Evolutionary conservation across 2,329 filamentous ascomycete genomes (phyloP).

Genomic region (Claviceps sorghi): DNA sequence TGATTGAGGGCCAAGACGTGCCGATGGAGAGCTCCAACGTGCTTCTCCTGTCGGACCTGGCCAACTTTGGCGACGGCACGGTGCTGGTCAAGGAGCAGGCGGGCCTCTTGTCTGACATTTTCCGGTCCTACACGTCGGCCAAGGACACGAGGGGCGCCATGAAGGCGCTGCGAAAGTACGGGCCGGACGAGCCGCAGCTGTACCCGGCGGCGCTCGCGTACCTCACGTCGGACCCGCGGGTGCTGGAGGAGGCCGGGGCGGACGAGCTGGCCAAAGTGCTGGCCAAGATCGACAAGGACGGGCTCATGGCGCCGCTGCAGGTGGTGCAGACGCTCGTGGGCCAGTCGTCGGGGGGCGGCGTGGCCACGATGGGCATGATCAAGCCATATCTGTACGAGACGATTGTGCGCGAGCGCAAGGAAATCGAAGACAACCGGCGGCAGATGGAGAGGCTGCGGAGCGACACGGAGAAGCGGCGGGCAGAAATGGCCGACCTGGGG

Average conservation of each 20-base stretch:
- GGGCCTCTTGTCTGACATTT: constrained; percentile 84
- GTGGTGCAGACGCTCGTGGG: constrained; percentile 82
- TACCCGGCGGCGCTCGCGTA: constrained; percentile 89
- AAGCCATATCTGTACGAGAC: constrained; percentile 83
- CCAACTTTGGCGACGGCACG: constrained; percentile 78
- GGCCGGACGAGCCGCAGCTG: constrained; percentile 74
- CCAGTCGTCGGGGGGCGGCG: constrained; percentile 34
- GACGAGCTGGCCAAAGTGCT: constrained; percentile 72
- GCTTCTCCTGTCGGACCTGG: constrained; percentile 78
- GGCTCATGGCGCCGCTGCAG: constrained; percentile 88
- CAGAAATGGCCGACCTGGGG: constrained; percentile 63
- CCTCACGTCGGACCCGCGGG: constrained; percentile 69
- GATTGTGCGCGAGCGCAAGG: constrained; percentile 73
- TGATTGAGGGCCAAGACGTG: constrained; percentile 68
- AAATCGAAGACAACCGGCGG: constrained; percentile 66
- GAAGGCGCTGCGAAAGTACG: constrained; percentile 80
- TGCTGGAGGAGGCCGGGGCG: constrained; percentile 70
- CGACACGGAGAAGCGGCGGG: constrained; percentile 67
- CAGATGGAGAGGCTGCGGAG: constrained; percentile 70
- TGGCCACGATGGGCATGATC: constrained; percentile 95
- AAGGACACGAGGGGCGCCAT: constrained; percentile 86
- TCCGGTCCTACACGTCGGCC: constrained; percentile 85
- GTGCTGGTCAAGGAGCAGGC: constrained; percentile 89
- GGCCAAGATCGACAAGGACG: constrained; percentile 74
- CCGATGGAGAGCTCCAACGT: constrained; percentile 93